phyloP scores from a whole-genome alignment of 306 rosid genomes.

The Hippophae tibetana region DNA sequence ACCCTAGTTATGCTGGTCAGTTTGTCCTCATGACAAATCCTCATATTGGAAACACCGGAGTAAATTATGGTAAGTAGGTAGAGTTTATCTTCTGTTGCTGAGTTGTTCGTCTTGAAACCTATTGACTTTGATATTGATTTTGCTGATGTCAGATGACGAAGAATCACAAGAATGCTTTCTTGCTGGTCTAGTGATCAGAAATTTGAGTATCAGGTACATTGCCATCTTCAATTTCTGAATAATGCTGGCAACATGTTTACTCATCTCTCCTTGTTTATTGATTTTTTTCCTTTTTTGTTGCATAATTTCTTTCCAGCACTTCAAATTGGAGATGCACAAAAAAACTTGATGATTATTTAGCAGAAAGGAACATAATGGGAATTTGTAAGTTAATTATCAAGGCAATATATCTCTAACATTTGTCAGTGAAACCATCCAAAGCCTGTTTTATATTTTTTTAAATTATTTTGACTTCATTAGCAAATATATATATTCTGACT shows the following conservation, averaged over 20 bases:
- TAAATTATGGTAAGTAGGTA: conserved; percentile 59
- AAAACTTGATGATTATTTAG: conserved; percentile 64
- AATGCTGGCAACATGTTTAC: not conserved
- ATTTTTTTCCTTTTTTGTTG: conserved; percentile 3
- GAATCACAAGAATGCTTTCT: conserved; percentile 77
- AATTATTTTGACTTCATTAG: conserved; percentile 1
- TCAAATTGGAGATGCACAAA: conserved; percentile 83
- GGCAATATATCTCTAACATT: not conserved
- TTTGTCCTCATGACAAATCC: conserved; percentile 94
- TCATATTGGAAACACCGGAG: conserved; percentile 87
- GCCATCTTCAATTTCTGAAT: conserved; percentile 7
- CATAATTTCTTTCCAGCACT: conserved; percentile 45
- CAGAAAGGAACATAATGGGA: conserved; percentile 89
- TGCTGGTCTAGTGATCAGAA: conserved; percentile 77
- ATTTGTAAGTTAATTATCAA: conserved; percentile 58
- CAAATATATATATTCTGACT: too few relatives aligned
- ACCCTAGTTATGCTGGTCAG: conserved; percentile 96
- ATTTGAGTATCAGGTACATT: conserved; percentile 61
- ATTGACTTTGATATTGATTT: conserved; percentile 12
- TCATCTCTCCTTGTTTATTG: conserved; percentile 11
- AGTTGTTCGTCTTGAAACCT: not conserved
- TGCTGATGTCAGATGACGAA: conserved; percentile 56
- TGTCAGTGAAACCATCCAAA: not conserved
- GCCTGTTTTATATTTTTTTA: not conserved
- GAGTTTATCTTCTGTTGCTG: not conserved